Evolutionary conservation across 2,329 filamentous ascomycete genomes (phyloP).

Genomic region (Beauveria bassiana): DNA sequence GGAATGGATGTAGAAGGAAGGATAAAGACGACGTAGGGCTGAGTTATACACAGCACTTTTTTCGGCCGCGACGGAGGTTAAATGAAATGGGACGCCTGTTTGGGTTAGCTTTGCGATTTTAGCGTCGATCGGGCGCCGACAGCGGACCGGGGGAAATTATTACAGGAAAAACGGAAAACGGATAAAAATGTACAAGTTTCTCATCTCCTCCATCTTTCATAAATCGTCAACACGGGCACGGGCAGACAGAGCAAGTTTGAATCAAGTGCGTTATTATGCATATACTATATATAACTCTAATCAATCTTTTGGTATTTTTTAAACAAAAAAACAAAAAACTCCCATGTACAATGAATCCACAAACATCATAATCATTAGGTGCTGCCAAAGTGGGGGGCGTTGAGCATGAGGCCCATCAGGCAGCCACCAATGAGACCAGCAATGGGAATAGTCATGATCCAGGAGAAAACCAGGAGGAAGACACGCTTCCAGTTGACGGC

Average conservation of each 20-base stretch:
- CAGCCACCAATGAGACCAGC: slow-evolving; percentile 33
- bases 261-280: not conserved
- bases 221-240: not conserved
- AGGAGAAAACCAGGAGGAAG: slow-evolving; percentile 56
- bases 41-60: not conserved
- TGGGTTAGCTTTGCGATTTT: slow-evolving; percentile 10
- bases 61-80: not conserved
- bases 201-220: not conserved
- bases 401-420: slow-evolving; percentile 33
- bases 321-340: not conserved
- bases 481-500: slow-evolving; percentile 73
- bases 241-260: not conserved
- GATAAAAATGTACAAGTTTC: too few species aligned
- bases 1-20: not conserved
- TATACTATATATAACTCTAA: slow-evolving; percentile 6
- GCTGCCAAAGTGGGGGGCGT: slow-evolving; percentile 29
- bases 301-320: slow-evolving; percentile 6
- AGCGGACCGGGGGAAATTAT: not conserved
- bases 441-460: slow-evolving; percentile 40
- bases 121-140: slow-evolving; percentile 4
- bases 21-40: not conserved
- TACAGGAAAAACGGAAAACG: too few species aligned
- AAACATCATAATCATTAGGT: not conserved
- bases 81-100: not conserved
- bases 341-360: not conserved